A percentile compares a stretch with the other conserved stretches of the same genome.
Conservation (phyloP, 2,329 filamentous ascomycete species). For the Macrophomina pseudophaseolina region DNA sequence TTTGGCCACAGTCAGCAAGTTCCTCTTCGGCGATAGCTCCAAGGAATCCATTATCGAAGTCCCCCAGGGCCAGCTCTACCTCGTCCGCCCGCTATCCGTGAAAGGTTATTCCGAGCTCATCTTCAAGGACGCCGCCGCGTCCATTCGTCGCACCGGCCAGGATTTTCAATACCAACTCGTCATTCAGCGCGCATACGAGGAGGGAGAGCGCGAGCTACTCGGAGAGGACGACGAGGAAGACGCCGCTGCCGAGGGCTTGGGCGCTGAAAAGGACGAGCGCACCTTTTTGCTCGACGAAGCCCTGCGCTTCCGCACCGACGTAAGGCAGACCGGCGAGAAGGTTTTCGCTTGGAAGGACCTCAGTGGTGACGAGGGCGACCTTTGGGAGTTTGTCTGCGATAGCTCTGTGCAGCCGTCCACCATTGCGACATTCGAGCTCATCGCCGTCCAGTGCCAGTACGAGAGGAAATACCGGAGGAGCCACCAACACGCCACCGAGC, state of each 20-base stretch:
- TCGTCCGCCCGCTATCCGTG: constrained; percentile 91
- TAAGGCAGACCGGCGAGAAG: constrained; percentile 78
- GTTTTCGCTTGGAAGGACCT: constrained; percentile 94
- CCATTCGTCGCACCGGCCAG: constrained; percentile 89
- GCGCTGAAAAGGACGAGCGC: constrained; percentile 90
- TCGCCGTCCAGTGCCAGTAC: constrained; percentile 93
- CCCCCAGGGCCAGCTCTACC: constrained; percentile 93
- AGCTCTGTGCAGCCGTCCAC: constrained; percentile 69
- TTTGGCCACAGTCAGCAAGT: constrained; percentile 74
- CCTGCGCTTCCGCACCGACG: constrained; percentile 84
- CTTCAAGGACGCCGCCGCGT: constrained; percentile 94
- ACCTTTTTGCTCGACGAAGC: constrained; percentile 93
- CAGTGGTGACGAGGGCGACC: constrained; percentile 88
- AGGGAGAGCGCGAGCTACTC: constrained; percentile 90
- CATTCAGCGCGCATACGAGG: constrained; percentile 93
- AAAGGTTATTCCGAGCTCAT: constrained; percentile 99
- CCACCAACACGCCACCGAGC: constrained; percentile 77
- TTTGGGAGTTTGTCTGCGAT: constrained; percentile 99
- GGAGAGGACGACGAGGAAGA: constrained; percentile 90
- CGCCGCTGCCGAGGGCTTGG: constrained; percentile 74
- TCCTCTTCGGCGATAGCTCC: constrained; percentile 85
- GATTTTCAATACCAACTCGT: constrained; percentile 98
- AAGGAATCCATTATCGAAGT: constrained; percentile 96
- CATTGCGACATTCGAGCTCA: constrained; percentile 78
- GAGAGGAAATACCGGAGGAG: constrained; percentile 89